Percentiles rank a stretch among this genome's conserved stretches.
phyloP scores from a whole-genome alignment of 371 early-diverging fungal species.

The Blakeslea trispora region DNA sequence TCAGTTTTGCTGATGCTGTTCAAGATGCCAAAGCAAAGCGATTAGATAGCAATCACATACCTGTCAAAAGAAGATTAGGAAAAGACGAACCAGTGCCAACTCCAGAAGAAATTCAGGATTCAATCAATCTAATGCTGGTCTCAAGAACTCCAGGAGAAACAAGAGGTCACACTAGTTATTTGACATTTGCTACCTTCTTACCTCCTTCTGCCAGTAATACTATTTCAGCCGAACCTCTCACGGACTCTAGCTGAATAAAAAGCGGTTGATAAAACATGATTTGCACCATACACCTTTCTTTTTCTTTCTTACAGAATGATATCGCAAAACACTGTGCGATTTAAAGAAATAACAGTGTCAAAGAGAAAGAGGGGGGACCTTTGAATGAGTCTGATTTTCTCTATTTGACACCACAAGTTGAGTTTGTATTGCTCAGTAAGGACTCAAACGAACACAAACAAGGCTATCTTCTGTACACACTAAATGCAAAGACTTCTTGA shows the following conservation, averaged over 20 bases:
- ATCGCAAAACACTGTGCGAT: no score
- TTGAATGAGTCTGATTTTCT: no score
- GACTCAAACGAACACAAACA: no score
- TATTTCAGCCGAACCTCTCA: not conserved
- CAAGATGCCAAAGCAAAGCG: conserved; percentile 50
- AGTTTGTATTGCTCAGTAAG: no score
- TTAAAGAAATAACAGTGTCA: no score
- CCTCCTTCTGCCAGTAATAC: conserved; percentile 34
- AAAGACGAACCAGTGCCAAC: conserved; percentile 26
- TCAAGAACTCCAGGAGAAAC: conserved; percentile 48
- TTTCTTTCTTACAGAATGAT: no score
- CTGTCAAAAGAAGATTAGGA: conserved; percentile 28
- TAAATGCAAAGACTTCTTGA: no score
- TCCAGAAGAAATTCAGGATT: conserved; percentile 22
- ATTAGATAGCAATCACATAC: conserved; percentile 22
- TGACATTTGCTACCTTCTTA: conserved; percentile 87
- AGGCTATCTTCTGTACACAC: no score
- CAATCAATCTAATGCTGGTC: conserved; percentile 41
- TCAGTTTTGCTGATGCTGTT: conserved; percentile 55
- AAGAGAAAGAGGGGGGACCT: no score
- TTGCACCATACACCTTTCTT: no score
- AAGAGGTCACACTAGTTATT: conserved; percentile 89
- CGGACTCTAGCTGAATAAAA: not conserved
- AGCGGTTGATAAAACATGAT: no score
- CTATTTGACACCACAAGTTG: no score